Evolutionary conservation across 164 flowering plant genomes (phyloP).

Genomic region (Vitis labrusca): DNA sequence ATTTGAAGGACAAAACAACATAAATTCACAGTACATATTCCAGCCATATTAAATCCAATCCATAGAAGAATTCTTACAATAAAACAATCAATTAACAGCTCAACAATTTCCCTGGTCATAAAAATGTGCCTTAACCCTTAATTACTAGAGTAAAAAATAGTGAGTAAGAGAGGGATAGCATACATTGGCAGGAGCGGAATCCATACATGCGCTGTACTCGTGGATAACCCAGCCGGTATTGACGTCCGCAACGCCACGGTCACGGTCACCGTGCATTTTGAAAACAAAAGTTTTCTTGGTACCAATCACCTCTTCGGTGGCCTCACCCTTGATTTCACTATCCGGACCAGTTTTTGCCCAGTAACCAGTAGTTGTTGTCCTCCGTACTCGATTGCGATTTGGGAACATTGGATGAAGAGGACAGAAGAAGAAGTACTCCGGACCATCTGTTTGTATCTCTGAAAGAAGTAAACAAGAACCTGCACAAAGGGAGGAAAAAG

Average conservation of each 20-base stretch:
- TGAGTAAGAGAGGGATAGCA: too few species aligned
- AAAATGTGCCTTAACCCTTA: too few species aligned
- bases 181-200: background rate
- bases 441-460: background rate
- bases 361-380: conserved; percentile 14
- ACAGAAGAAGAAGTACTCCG: conserved; percentile 21
- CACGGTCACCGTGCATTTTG: conserved; percentile 11
- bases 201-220: conserved; percentile 12
- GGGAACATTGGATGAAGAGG: background rate
- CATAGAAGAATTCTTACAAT: too few species aligned
- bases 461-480: background rate
- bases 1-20: background rate
- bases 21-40: background rate
- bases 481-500: background rate
- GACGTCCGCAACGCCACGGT: background rate
- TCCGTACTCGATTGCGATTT: conserved; percentile 5
- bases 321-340: background rate
- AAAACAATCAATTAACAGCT: too few species aligned
- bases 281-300: conserved; percentile 22
- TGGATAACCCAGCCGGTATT: conserved; percentile 27
- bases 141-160: too few species aligned
- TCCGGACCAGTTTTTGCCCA: conserved; percentile 27
- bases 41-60: too few species aligned
- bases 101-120: too few species aligned
- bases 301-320: conserved; percentile 6